Conservation (phyloP, 192 early-diverging fungal species). For the Backusella westeae region DNA sequence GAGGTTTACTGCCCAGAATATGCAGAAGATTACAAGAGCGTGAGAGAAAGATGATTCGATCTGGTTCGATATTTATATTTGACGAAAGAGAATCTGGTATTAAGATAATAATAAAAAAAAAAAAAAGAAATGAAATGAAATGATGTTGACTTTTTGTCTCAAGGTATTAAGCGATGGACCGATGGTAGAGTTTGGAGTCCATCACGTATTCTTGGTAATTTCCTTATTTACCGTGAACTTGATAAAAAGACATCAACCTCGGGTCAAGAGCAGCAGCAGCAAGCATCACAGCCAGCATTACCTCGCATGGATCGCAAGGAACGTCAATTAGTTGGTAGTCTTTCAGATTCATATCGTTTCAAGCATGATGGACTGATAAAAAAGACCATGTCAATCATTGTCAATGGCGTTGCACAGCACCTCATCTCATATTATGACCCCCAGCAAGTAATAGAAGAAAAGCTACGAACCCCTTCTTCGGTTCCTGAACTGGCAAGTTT, state of each 20-base stretch:
- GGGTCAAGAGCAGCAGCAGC: conserved; percentile 3
- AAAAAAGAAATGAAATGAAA: no score
- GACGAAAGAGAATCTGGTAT: conserved; percentile 74
- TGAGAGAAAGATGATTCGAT: conserved; percentile 68
- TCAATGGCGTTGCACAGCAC: conserved; percentile 59
- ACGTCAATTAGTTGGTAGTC: conserved; percentile 51
- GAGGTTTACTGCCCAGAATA: conserved; percentile 64
- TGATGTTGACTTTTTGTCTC: background rate
- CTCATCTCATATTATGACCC: conserved; percentile 58
- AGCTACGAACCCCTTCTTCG: conserved; percentile 51
- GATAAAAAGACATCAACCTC: conserved; percentile 29
- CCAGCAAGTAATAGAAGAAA: conserved; percentile 49
- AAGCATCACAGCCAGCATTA: background rate
- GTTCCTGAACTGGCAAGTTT: conserved; percentile 52
- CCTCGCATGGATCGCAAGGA: conserved; percentile 37
- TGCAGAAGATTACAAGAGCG: conserved; percentile 66
- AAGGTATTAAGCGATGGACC: conserved; percentile 83
- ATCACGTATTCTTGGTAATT: conserved; percentile 78
- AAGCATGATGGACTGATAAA: conserved; percentile 68
- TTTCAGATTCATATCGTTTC: conserved; percentile 56
- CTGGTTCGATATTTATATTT: conserved; percentile 82
- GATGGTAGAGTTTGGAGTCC: conserved; percentile 83
- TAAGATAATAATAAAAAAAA: background rate
- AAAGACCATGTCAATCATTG: conserved; percentile 75
- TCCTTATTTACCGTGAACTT: conserved; percentile 78